These are phyloP conservation scores for Wickerhamiella kurtzmanii DNA, from an alignment of 805 yeast genomes.

Conservation along the genomic window DNA sequence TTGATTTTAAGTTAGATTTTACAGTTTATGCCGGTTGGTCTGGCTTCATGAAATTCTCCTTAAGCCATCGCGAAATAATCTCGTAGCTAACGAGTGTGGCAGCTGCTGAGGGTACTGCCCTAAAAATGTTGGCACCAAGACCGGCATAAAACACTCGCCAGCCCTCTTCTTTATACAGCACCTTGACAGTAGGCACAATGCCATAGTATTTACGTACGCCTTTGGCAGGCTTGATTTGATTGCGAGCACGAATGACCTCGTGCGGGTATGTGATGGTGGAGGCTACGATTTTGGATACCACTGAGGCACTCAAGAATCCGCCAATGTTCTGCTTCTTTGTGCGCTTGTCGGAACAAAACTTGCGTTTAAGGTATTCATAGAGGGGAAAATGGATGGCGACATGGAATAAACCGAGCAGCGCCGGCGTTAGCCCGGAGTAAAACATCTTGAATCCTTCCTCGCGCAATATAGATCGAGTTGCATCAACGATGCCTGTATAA, in stretches of 20 bases:
- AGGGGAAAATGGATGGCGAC: constrained; percentile 95
- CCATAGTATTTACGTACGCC: constrained; percentile 23
- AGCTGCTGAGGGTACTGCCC: constrained; percentile 92
- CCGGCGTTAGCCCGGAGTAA: constrained; percentile 82
- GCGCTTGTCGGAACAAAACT: constrained; percentile 15
- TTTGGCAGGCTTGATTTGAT: constrained; percentile 46
- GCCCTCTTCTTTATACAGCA: constrained; percentile 54
- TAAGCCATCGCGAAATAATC: constrained; percentile 20
- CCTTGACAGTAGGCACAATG: constrained; percentile 24
- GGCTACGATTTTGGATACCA: constrained; percentile 77
- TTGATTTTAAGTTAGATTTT: no score
- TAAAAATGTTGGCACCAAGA: constrained; percentile 63
- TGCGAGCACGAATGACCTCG: constrained; percentile 81
- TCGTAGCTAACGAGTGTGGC: constrained; percentile 92
- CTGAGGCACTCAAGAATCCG: constrained; percentile 51
- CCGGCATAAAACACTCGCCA: constrained; percentile 79
- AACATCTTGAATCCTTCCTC: constrained; percentile 72
- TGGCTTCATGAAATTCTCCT: not conserved
- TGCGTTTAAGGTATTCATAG: constrained; percentile 61
- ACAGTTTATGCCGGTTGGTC: not conserved
- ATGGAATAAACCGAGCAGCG: constrained; percentile 77
- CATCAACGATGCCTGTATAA: constrained; percentile 72
- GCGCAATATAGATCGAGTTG: constrained; percentile 61
- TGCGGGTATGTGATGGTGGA: constrained; percentile 87
- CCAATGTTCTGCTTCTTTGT: constrained; percentile 20